These are phyloP conservation scores for Tolypocladium tundrense DNA, from an alignment of 2,329 filamentous ascomycete genomes.

Conservation along the genomic window DNA sequence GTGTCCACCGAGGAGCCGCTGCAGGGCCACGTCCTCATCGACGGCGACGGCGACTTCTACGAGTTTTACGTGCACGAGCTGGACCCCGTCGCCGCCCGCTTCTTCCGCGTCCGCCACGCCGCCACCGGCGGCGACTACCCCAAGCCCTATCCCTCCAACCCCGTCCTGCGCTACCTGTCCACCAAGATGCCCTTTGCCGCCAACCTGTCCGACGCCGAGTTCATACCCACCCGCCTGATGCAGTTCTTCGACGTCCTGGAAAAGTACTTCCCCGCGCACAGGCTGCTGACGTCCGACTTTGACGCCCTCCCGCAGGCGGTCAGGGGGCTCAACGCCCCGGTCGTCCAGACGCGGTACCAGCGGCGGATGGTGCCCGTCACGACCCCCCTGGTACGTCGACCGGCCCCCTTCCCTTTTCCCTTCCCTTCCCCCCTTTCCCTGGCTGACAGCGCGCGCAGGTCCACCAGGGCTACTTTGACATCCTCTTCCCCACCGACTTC, in stretches of 20 bases:
- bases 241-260: conserved; percentile 91
- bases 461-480: conserved; percentile 97
- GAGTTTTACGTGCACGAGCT: conserved; percentile 80
- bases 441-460: conserved; percentile 42
- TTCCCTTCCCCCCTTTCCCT: not conserved
- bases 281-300: conserved; percentile 85
- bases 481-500: conserved; percentile 96
- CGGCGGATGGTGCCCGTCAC: conserved; percentile 79
- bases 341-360: conserved; percentile 90
- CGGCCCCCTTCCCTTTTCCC: not conserved
- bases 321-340: conserved; percentile 78
- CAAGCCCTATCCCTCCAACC: conserved; percentile 45
- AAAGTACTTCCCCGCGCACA: conserved; percentile 80
- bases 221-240: conserved; percentile 89
- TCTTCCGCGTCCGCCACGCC: conserved; percentile 72
- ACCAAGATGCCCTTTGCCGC: conserved; percentile 57
- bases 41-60: conserved; percentile 78
- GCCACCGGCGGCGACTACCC: conserved; percentile 57
- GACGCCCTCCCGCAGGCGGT: conserved; percentile 74
- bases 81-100: conserved; percentile 74
- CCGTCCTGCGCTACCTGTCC: conserved; percentile 50
- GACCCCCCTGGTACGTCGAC: conserved; percentile 67
- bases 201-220: conserved; percentile 77
- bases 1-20: conserved; percentile 68
- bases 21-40: conserved; percentile 82